Evolutionary conservation across 352 stramenopile genomes (phyloP).

Genomic region (Globisporangium carolinianum): DNA sequence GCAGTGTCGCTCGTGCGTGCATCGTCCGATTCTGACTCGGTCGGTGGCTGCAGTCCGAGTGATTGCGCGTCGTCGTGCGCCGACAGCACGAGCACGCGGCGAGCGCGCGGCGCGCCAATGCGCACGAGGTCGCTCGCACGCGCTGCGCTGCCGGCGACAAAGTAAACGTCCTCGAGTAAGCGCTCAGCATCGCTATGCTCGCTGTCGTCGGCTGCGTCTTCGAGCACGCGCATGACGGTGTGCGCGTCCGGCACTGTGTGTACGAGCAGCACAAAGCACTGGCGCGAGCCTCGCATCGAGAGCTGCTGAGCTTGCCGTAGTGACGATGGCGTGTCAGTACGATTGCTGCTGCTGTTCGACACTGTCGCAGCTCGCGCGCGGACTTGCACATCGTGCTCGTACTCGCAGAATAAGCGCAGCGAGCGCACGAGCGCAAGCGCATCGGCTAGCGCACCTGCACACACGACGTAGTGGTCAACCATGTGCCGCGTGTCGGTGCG

Average conservation of each 20-base stretch:
- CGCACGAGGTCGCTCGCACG: conserved; percentile 21
- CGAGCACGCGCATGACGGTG: conserved; percentile 15
- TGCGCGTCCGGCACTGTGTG: conserved; percentile 14
- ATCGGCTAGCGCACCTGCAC: conserved; percentile 5
- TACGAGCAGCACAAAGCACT: conserved; percentile 15
- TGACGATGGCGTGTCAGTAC: neutral
- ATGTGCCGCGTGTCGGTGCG: conserved; percentile 14
- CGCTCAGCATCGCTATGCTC: neutral
- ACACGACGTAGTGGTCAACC: conserved; percentile 28
- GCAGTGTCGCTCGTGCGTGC: conserved; percentile 16
- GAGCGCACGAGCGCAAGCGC: conserved; percentile 8
- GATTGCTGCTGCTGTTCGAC: neutral
- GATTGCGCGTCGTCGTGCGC: neutral
- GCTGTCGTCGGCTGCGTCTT: conserved; percentile 5
- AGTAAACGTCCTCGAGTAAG: conserved; percentile 23
- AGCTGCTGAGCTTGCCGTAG: neutral
- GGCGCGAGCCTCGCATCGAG: conserved; percentile 1
- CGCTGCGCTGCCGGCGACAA: conserved; percentile 24
- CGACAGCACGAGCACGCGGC: conserved; percentile 24
- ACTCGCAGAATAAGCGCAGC: conserved; percentile 10
- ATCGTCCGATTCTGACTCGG: conserved; percentile 10
- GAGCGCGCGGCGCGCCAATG: conserved; percentile 19
- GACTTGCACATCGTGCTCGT: conserved; percentile 2
- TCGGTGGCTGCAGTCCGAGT: neutral
- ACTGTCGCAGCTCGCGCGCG: neutral